Base-by-base conservation (phyloP, 2,329 filamentous ascomycete species). In the Trichoderma aggressivum region DNA sequence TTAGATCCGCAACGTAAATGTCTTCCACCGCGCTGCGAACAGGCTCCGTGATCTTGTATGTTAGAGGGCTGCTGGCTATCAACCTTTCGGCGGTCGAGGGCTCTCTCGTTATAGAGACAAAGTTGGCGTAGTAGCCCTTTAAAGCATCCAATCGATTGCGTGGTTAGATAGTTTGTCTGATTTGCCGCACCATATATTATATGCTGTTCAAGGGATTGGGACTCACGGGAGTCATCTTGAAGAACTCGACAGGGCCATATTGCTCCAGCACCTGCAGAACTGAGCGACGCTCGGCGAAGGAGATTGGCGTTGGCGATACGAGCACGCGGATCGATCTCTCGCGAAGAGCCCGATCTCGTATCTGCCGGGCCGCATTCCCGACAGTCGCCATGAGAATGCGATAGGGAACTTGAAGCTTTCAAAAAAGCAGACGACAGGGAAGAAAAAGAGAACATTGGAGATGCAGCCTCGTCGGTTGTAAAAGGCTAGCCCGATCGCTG, bases 251-350 rank as follows among this genome's bases (percentile, higher is more conserved):
- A 2, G 80, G 78, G 70, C 84, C 85, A 74, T 85, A 80, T 69
- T 82, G 80, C 78, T 87, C 83, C 26, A 89, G 79, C 32, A 84
- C 81, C 56, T 84, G 84, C 39, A 89, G 79, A 24, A 89, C 81
- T 8, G 86, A 86, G 28, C 87, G 85, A 7, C 87, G 85, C 78
- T 89, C 86, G 34, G 83, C 81, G 74, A 89, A 84, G 60, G 74
- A 85, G n/a, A 80, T 75, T 12, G 88, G 87, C 14, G 83, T 75
- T 16, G 87, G 88, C n/a, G 79, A 77, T 24, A 88, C 87, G 47
- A 82, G 82, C 73, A 89, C 75, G 71, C 85, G 85, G 36, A 89
- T 81, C 82, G 80, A 82, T 72, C 74, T 83, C 76, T 53, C 79
- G 80, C 73, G 30, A 59, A 76, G 67, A 8, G 43, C 56, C 21